phyloP scores from a whole-genome alignment of 2,329 filamentous ascomycete genomes.

The Apiospora kogelbergensis region DNA sequence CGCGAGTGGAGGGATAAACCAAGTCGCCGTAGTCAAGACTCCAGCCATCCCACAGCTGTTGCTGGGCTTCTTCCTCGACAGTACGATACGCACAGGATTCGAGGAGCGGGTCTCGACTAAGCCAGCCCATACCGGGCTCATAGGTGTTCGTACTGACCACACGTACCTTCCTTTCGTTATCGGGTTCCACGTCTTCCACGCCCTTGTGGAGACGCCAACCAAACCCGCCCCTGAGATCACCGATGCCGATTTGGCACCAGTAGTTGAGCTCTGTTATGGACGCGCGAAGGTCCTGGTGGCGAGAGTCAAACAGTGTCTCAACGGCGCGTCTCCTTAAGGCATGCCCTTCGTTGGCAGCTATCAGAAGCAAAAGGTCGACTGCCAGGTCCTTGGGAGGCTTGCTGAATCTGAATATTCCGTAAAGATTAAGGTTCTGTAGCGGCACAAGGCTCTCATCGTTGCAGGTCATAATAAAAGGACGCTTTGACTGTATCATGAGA shows the following conservation, averaged over 20 bases:
- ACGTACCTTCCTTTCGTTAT: constrained; percentile 64
- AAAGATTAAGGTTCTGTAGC: constrained; percentile 69
- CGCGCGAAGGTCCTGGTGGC: constrained; percentile 72
- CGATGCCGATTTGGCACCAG: constrained; percentile 96
- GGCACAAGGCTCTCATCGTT: constrained; percentile 87
- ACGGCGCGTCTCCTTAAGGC: constrained; percentile 68
- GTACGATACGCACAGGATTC: constrained; percentile 37
- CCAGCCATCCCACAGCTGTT: constrained; percentile 69
- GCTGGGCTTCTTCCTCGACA: constrained; percentile 61
- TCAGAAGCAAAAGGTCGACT: constrained; percentile 75
- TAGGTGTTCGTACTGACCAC: constrained; percentile 84
- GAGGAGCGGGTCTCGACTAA: constrained; percentile 60
- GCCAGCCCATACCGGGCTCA: constrained; percentile 72
- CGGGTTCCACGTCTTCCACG: constrained; percentile 66
- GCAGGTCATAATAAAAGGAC: constrained; percentile 93
- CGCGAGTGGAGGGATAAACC: constrained; percentile 41
- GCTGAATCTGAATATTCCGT: constrained; percentile 79
- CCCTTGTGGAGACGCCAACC: constrained; percentile 82
- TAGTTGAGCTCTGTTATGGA: constrained; percentile 84
- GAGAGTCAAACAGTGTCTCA: constrained; percentile 67
- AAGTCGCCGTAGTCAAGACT: constrained; percentile 62
- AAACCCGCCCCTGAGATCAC: constrained; percentile 82
- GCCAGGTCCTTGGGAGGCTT: constrained; percentile 66
- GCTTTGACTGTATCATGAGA: constrained; percentile 80
- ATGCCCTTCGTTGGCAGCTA: constrained; percentile 90